Evolutionary conservation across 257 asterid genomes (phyloP).

Genomic region (Hygrophila difformis): DNA sequence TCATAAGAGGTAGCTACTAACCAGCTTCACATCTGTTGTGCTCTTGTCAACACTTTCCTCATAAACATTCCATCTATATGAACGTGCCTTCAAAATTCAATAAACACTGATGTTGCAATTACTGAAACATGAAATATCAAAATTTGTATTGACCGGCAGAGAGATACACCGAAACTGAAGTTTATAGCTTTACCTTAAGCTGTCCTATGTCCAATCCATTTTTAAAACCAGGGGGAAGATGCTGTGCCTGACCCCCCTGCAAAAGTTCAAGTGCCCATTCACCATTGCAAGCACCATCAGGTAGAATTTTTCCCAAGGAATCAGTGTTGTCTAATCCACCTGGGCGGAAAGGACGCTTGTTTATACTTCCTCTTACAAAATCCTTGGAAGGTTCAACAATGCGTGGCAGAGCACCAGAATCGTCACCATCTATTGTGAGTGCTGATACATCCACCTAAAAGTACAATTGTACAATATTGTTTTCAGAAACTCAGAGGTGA

Average conservation of each 20-base stretch:
- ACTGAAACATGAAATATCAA: neutral
- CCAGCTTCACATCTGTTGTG: slow-evolving; percentile 44
- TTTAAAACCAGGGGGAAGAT: slow-evolving; percentile 69
- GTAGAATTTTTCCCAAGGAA: slow-evolving; percentile 57
- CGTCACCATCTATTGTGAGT: slow-evolving; percentile 56
- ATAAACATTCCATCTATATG: slow-evolving; percentile 49
- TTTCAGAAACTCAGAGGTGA: slow-evolving; percentile 10
- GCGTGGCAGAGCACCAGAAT: slow-evolving; percentile 81
- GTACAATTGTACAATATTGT: slow-evolving; percentile 20
- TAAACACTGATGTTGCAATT: slow-evolving; percentile 9
- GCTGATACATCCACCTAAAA: slow-evolving; percentile 72
- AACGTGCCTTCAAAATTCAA: slow-evolving; percentile 45
- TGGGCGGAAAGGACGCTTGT: slow-evolving; percentile 83
- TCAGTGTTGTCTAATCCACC: slow-evolving; percentile 73
- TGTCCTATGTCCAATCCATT: slow-evolving; percentile 72
- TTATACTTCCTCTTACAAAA: slow-evolving; percentile 85
- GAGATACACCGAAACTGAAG: slow-evolving; percentile 12
- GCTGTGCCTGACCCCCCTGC: slow-evolving; percentile 67
- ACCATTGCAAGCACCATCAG: slow-evolving; percentile 80
- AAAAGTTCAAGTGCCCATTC: slow-evolving; percentile 80
- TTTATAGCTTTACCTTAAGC: slow-evolving; percentile 49
- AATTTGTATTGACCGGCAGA: slow-evolving; percentile 5
- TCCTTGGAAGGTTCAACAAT: slow-evolving; percentile 86
- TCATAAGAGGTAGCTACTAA: slow-evolving; percentile 28
- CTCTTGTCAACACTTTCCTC: slow-evolving; percentile 29